A percentile compares a stretch with the other conserved stretches of the same genome.
Evolutionary conservation across 495 filamentous ascomycete species (phyloP).

Genomic region (Rostrohypoxylon terebratum): DNA sequence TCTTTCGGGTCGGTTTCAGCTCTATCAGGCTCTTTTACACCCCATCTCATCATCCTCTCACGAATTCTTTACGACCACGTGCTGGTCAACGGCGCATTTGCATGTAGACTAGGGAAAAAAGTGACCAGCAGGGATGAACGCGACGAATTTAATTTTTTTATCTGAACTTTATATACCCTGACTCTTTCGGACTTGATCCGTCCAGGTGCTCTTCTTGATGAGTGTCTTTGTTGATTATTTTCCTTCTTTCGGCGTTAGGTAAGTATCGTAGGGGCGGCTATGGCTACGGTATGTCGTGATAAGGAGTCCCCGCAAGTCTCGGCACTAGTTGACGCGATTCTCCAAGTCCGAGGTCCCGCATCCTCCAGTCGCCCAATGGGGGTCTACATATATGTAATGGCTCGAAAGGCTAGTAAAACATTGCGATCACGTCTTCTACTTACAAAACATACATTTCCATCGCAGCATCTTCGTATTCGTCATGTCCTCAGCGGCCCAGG

Average conservation of each 20-base stretch:
- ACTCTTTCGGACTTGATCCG: background rate
- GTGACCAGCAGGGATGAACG: slow-evolving; percentile 42
- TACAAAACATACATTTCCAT: background rate
- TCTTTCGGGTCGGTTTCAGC: slow-evolving; percentile 55
- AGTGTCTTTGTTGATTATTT: background rate
- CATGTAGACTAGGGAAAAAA: slow-evolving; percentile 61
- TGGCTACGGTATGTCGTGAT: slow-evolving; percentile 33
- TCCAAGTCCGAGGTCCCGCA: slow-evolving; percentile 32
- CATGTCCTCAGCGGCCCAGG: slow-evolving; percentile 9
- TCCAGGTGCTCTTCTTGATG: background rate
- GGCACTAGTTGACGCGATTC: slow-evolving; percentile 35
- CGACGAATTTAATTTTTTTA: slow-evolving; percentile 43
- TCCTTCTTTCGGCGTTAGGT: slow-evolving; percentile 3
- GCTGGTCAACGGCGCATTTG: slow-evolving; percentile 55
- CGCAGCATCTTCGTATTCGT: background rate
- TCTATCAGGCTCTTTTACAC: slow-evolving; percentile 50
- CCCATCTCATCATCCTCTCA: slow-evolving; percentile 45
- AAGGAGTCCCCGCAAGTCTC: slow-evolving; percentile 32
- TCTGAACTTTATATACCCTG: slow-evolving; percentile 26
- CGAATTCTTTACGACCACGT: slow-evolving; percentile 48
- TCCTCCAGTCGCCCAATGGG: slow-evolving; percentile 4
- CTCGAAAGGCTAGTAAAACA: background rate
- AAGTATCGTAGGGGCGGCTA: slow-evolving; percentile 13
- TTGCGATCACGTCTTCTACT: background rate
- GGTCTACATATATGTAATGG: slow-evolving; percentile 3